Conservation (phyloP, 2,329 filamentous ascomycete genomes). For the Zymoseptoria tritici region DNA sequence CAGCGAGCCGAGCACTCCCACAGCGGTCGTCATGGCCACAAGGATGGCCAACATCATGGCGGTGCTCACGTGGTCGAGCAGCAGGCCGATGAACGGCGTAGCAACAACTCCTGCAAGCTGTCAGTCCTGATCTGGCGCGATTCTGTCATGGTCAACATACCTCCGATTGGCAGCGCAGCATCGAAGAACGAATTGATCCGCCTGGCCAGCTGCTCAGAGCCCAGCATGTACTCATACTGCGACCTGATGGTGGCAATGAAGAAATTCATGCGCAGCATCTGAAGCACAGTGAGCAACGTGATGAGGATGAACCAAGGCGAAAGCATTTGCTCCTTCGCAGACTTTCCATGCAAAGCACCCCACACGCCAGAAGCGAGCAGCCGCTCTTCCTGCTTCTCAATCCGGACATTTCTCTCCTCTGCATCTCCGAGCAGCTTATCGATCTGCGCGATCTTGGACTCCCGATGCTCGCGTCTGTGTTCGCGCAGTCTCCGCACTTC, state of each 20-base stretch:
- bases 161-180: conserved; percentile 55
- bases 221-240: conserved; percentile 75
- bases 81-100: conserved; percentile 76
- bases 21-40: conserved; percentile 63
- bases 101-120: conserved; percentile 65
- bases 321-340: conserved; percentile 63
- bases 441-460: conserved; percentile 62
- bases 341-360: conserved; percentile 72
- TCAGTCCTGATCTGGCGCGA: background rate
- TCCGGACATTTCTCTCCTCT: conserved; percentile 44
- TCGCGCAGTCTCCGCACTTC: conserved; percentile 50
- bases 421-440: conserved; percentile 63
- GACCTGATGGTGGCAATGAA: conserved; percentile 78
- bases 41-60: conserved; percentile 61
- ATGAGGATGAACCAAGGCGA: conserved; percentile 81
- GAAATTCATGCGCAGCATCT: conserved; percentile 63
- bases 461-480: conserved; percentile 50
- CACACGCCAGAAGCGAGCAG: conserved; percentile 60
- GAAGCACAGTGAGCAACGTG: conserved; percentile 60
- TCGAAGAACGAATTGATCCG: conserved; percentile 80
- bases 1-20: conserved; percentile 71
- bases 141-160: conserved; percentile 10
- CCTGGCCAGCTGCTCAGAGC: conserved; percentile 52
- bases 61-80: conserved; percentile 72
- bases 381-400: conserved; percentile 12